Evolutionary conservation across 495 filamentous ascomycete species (phyloP), one percentile per base, ranked within the genome.

Genomic region (Aspergillus asperescens): DNA sequence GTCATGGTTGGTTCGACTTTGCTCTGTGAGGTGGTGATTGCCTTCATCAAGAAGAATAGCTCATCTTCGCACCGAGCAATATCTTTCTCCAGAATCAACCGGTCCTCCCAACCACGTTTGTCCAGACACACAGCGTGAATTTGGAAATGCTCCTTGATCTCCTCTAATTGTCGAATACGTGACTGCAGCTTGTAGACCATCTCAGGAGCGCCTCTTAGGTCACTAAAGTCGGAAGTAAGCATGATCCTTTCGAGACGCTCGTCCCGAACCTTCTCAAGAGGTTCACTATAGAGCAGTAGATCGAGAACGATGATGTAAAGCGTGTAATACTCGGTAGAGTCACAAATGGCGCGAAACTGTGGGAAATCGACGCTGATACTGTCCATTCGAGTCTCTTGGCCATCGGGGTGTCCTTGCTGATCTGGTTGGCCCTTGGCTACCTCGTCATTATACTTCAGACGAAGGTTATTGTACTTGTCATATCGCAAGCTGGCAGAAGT

Each of bases 1-100:
- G 78, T 80, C 46, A 81, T 69, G 22, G 66, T 67, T 6, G 81
- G 78, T 41, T 88, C 90, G 39, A 82, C 81, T 62, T 90, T 92
- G 50, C 90, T 74, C 63, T 99, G 93, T 7, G 90, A 90, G 3
- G 91, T 92, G 1, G 92, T 99, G 67, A 99, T 97, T 18, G 93
- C 93, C 60, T 99, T 96, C 94, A 97, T 96, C 79, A 97, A 86
- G 73, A 99, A 99, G 75, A 99, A 99, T 28, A 99, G 71, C 69
- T 99, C 94, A 62, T 99, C 94, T 62, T 97, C 94, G 62, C 87
- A 96, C 42, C 79, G 81, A 15, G 87, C 79, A 48, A 99, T 74
- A 62, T 99, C 93, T 35, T 87, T 84, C 60, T 97, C 93, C 20
- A 99, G 79, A 7, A 81, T 64, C 56, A 96, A 71, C 27, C 90